Conservation (phyloP, 2,329 filamentous ascomycete genomes). For the Pseudocercospora eumusae region DNA sequence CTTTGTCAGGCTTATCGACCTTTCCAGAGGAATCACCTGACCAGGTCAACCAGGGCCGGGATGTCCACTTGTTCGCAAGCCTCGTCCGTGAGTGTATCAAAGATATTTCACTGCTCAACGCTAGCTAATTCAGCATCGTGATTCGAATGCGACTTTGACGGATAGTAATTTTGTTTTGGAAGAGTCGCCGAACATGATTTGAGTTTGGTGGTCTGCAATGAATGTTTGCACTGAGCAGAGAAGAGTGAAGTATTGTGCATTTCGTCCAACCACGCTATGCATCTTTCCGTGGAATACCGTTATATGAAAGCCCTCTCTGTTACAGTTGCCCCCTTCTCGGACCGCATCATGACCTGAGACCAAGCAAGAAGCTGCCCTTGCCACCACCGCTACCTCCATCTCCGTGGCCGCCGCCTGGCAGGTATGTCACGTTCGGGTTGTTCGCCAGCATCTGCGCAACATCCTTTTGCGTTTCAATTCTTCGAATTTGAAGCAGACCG, state of each 20-base stretch:
- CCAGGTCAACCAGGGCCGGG: not conserved
- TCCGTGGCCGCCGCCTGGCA: constrained; percentile 69
- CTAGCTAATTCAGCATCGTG: not conserved
- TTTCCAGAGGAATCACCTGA: not conserved
- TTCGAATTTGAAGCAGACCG: constrained; percentile 90
- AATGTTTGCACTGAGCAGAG: not conserved
- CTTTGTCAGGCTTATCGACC: not conserved
- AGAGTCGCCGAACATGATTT: not conserved
- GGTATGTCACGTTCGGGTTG: constrained; percentile 95
- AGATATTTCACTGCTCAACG: not conserved
- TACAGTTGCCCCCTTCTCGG: not conserved
- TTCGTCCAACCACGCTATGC: not conserved
- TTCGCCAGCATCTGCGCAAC: constrained; percentile 85
- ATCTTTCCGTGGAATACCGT: not conserved
- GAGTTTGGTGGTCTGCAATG: not conserved
- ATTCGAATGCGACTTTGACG: not conserved
- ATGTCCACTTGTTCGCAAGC: not conserved
- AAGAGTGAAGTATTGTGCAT: not conserved
- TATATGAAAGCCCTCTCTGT: not conserved
- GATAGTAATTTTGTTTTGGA: not conserved
- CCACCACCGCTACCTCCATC: constrained; percentile 55
- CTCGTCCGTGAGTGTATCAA: not conserved
- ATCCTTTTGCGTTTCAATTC: constrained; percentile 95
- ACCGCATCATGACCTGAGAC: constrained; percentile 56
- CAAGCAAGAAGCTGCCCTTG: constrained; percentile 64